These are phyloP conservation scores for Rugosomyces carneus DNA, from an alignment of 1,284 basidiomycete species.

Conservation along the genomic window DNA sequence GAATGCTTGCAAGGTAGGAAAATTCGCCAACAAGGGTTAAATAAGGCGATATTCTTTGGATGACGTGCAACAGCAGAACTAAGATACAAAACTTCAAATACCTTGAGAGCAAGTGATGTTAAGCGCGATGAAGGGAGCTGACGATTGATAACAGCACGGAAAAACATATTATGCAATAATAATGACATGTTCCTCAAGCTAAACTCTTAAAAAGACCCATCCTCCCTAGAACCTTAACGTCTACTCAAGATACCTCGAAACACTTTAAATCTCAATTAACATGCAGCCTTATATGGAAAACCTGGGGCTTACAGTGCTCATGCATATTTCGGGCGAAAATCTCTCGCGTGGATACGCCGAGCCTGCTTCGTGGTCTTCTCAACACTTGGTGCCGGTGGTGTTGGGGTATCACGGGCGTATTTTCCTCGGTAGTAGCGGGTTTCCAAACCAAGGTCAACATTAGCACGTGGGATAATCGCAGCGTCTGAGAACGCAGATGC, in stretches of 20 bases:
- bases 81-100: too few species aligned
- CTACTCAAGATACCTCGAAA: too few species aligned
- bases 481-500: slow-evolving; percentile 18
- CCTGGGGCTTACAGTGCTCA: not conserved
- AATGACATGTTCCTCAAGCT: too few species aligned
- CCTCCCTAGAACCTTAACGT: too few species aligned
- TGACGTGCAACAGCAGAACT: too few species aligned
- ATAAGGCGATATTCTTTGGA: too few species aligned
- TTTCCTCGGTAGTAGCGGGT: slow-evolving; percentile 16
- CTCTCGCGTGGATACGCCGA: slow-evolving; percentile 22
- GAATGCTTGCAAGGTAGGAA: not conserved
- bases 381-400: not conserved
- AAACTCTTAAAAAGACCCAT: too few species aligned
- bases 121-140: too few species aligned
- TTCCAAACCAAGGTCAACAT: slow-evolving; percentile 14
- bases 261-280: too few species aligned
- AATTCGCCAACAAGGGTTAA: not conserved
- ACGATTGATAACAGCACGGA: too few species aligned
- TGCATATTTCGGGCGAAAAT: slow-evolving; percentile 13
- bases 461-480: slow-evolving; percentile 18
- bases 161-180: too few species aligned
- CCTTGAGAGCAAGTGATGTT: too few species aligned
- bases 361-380: slow-evolving; percentile 9
- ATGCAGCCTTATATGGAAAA: not conserved
- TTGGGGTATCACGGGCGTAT: slow-evolving; percentile 13